Evolutionary conservation across 78 protist species (phyloP).

Genomic region (Creolimax fragrantissima): DNA sequence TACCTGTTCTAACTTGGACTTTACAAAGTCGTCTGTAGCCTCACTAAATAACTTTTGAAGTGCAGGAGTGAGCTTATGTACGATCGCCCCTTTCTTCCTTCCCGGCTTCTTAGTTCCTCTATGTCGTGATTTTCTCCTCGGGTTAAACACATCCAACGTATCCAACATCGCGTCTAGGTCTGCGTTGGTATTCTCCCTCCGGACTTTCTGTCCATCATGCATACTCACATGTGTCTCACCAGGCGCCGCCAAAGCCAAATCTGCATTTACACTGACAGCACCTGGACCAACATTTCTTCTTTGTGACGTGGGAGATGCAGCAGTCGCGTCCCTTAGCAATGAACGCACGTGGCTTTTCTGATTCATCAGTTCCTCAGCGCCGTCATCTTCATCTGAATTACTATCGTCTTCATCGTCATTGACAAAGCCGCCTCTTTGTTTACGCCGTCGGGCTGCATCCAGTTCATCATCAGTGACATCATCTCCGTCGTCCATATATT

Average conservation of each 20-base stretch:
- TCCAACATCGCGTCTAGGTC: background rate
- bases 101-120: background rate
- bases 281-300: too few species aligned
- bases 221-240: background rate
- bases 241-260: too few species aligned
- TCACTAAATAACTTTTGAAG: background rate
- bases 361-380: background rate
- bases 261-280: too few species aligned
- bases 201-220: background rate
- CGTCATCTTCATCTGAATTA: background rate
- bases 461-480: background rate
- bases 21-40: background rate
- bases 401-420: background rate
- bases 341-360: background rate
- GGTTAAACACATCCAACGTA: background rate
- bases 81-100: background rate
- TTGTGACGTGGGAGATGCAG: too few species aligned
- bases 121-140: background rate
- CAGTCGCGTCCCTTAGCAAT: background rate
- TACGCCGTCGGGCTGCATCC: background rate
- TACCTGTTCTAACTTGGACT: background rate
- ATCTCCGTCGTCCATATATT: background rate
- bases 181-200: background rate
- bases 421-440: background rate
- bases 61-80: background rate